phyloP scores from a whole-genome alignment of 805 yeast genomes.

The Lachancea fermentati region DNA sequence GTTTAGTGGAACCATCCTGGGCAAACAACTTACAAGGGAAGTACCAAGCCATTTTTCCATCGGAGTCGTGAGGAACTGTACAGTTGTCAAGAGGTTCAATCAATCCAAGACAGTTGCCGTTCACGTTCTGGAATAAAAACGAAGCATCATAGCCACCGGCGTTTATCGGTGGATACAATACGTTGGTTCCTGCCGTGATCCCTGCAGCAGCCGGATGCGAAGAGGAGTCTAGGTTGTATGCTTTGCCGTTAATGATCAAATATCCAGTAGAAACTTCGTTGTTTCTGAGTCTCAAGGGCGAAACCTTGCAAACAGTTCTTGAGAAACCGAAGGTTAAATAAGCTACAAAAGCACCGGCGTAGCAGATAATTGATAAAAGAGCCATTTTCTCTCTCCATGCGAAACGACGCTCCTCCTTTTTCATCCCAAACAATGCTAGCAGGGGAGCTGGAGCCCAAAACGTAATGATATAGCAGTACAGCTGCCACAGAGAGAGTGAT shows the following conservation, averaged over 20 bases:
- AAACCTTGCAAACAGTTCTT: conserved; percentile 62
- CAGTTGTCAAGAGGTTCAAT: conserved; percentile 65
- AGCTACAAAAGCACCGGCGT: conserved; percentile 73
- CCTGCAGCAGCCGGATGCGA: conserved; percentile 83
- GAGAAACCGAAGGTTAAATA: conserved; percentile 89
- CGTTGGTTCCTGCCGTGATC: conserved; percentile 58
- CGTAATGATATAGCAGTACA: conserved; percentile 74
- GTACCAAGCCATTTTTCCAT: conserved; percentile 81
- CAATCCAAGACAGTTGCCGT: conserved; percentile 79
- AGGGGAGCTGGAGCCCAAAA: conserved; percentile 89
- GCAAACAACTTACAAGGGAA: conserved; percentile 79
- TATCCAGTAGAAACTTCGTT: conserved; percentile 55
- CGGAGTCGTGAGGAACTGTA: conserved; percentile 60
- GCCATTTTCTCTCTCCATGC: conserved; percentile 98
- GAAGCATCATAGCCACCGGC: conserved; percentile 88
- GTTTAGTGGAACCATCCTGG: conserved; percentile 66
- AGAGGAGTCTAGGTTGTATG: conserved; percentile 65
- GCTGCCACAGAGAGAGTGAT: conserved; percentile 56
- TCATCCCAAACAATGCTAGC: conserved; percentile 67
- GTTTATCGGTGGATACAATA: conserved; percentile 76
- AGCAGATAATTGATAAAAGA: conserved; percentile 64
- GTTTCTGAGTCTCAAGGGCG: conserved; percentile 46
- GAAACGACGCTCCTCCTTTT: conserved; percentile 72
- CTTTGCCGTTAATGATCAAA: conserved; percentile 76
- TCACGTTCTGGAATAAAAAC: conserved; percentile 84